Base-by-base conservation (phyloP, 2,329 filamentous ascomycete genomes). In the Apiospora malaysiana region DNA sequence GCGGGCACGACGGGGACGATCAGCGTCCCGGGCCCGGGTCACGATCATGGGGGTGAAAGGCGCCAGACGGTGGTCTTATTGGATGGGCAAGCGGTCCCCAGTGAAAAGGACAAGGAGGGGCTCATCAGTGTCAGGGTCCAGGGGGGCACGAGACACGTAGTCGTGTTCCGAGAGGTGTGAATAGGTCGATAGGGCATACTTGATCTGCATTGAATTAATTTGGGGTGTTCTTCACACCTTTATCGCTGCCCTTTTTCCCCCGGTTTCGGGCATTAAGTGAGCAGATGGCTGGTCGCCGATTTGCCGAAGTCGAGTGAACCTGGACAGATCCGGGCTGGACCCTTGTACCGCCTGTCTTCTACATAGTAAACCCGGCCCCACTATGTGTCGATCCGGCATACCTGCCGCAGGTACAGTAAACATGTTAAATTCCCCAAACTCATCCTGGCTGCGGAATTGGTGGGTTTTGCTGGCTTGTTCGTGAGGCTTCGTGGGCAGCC, bases 1-100 rank as follows among this genome's bases (percentile, higher is more conserved):
- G 66, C 56, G 9, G 77, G 77, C 0, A 80, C 78, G 2, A 74
- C 69, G 8, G 81, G 81, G 6, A 75, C 71, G 6, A 73, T 81
- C 10, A 73, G 72, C 0, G 51, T 81, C 7, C 75, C 77, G 8
- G 16, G 46, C 16, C 45, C 43, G 23, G 32, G 49, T 0, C 8
- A 25, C 12, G 21, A 40, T 40, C 18, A 63, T n/a, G 8, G 27
- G 21, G 16, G 4, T 18, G 18, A 18, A 40, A 21, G 27, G 14
- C 32, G 45, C 14, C 14, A 16, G 8, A 18, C 23, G 21, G 63
- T 56, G 27, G 23, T 69, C 6, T 10, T 68, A 4, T 16, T 72
- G 14, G 68, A 72, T 6, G 66, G 70, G 23, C 27, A 66, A 16
- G 27, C 40, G n/a, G 70, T 73, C 14, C 68, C 43, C 47, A 47